These are phyloP conservation scores for Biancaea sappan DNA, from an alignment of 306 rosid genomes.

Conservation along the genomic window DNA sequence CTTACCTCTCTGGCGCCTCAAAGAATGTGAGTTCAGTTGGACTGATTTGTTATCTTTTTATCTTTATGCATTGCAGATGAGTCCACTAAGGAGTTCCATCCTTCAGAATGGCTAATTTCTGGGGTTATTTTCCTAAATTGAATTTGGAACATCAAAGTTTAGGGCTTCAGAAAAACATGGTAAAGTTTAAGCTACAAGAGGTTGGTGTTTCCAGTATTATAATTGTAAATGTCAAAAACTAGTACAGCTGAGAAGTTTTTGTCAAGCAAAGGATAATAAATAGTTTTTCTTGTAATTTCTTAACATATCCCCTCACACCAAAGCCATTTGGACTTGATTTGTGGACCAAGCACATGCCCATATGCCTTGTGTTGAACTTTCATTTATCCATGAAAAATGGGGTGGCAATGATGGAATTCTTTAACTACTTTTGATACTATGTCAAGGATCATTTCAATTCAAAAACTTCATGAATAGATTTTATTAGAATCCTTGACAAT, in stretches of 20 bases:
- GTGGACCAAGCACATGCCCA: not conserved
- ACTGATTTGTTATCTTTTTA: slow-evolving; percentile 12
- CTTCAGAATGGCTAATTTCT: slow-evolving; percentile 8
- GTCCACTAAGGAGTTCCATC: not conserved
- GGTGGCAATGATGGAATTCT: too few relatives aligned
- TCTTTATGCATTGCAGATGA: not conserved
- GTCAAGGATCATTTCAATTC: too few relatives aligned
- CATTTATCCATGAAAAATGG: too few relatives aligned
- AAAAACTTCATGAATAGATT: too few relatives aligned
- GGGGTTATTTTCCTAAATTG: slow-evolving; percentile 11
- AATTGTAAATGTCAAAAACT: too few relatives aligned
- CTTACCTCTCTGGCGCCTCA: slow-evolving; percentile 44
- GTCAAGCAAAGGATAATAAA: not conserved
- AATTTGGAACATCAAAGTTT: slow-evolving; percentile 15
- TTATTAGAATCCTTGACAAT: too few relatives aligned
- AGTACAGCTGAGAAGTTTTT: too few relatives aligned
- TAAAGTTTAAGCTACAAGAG: too few relatives aligned
- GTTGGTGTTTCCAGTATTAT: too few relatives aligned
- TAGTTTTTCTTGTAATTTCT: not conserved
- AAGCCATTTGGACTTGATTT: not conserved
- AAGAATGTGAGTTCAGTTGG: slow-evolving; percentile 33
- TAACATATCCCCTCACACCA: not conserved
- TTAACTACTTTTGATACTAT: too few relatives aligned
- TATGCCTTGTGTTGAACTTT: not conserved
- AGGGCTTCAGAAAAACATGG: too few relatives aligned